A percentile compares a stretch with the other conserved stretches of the same genome.
Conservation (phyloP, 1,284 basidiomycete species). For the Fomes fomentarius region DNA sequence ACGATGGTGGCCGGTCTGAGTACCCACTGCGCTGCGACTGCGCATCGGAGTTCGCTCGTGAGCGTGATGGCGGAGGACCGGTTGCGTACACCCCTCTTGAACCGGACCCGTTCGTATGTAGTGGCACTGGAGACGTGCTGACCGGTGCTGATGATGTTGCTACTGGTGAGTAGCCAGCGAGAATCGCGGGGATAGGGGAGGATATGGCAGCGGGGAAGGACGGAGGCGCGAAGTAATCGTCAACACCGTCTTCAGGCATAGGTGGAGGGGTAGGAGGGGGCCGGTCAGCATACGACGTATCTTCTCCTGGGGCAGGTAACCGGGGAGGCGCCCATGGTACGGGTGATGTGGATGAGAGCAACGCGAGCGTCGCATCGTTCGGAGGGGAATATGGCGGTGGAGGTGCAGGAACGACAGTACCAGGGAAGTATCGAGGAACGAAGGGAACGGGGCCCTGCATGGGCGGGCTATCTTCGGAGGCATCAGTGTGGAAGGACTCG, state of each 20-base stretch:
- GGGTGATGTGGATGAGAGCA: conserved; percentile 24
- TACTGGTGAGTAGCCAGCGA: conserved; percentile 29
- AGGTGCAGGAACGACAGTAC: conserved; percentile 43
- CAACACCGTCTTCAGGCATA: conserved; percentile 20
- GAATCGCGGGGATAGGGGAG: conserved; percentile 33
- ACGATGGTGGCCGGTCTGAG: conserved; percentile 28
- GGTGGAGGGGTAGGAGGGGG: conserved; percentile 34
- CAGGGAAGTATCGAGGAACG: conserved; percentile 58
- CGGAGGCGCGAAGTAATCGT: conserved; percentile 30
- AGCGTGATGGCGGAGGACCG: conserved; percentile 14
- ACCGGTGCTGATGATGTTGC: conserved; percentile 18
- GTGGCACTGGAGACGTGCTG: conserved; percentile 22
- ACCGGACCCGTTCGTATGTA: conserved; percentile 20
- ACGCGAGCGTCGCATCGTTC: conserved; percentile 23
- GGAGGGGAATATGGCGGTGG: conserved; percentile 39
- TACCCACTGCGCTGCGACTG: conserved; percentile 17
- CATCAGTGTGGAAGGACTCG: conserved; percentile 40
- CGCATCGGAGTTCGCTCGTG: conserved; percentile 21
- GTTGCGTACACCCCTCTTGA: conserved; percentile 24
- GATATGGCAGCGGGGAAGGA: conserved; percentile 31
- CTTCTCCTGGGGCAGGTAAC: conserved; percentile 23
- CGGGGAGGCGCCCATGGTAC: conserved; percentile 23
- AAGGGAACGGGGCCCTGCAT: conserved; percentile 51
- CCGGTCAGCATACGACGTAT: conserved; percentile 30
- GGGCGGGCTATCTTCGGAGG: conserved; percentile 44